Conservation (phyloP, 352 stramenopile species). For the Pythium sp. region DNA sequence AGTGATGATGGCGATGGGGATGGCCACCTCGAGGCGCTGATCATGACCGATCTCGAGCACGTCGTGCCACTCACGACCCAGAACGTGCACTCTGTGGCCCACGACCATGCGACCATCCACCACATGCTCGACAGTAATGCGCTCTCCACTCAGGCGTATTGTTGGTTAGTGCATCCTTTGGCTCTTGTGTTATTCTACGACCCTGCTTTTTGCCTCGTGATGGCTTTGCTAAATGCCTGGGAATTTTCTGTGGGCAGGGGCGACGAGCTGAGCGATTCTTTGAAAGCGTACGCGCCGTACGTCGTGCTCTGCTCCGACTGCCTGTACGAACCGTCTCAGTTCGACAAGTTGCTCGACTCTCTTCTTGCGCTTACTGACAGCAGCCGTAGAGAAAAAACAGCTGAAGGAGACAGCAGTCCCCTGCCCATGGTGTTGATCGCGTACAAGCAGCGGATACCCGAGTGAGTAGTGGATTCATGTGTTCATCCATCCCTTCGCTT, state of each 20-base stretch:
- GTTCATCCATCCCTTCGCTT: background rate
- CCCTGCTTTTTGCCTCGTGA: background rate
- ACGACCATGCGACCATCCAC: constrained; percentile 24
- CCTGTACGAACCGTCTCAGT: constrained; percentile 53
- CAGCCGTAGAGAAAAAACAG: background rate
- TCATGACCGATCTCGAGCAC: constrained; percentile 51
- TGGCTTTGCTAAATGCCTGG: background rate
- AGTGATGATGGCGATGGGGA: constrained; percentile 5
- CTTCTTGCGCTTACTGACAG: constrained; percentile 34
- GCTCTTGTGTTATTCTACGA: background rate
- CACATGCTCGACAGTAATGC: constrained; percentile 17
- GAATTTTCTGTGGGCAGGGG: constrained; percentile 3
- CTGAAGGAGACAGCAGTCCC: background rate
- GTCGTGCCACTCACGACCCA: constrained; percentile 41
- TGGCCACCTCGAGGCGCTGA: constrained; percentile 23
- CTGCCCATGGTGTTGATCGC: constrained; percentile 36
- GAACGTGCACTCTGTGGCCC: constrained; percentile 30
- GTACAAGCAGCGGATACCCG: constrained; percentile 66
- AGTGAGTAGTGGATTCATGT: constrained; percentile 28
- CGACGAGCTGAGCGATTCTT: background rate
- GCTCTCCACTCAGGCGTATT: constrained; percentile 27
- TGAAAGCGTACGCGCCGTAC: background rate
- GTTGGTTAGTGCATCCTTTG: constrained; percentile 30
- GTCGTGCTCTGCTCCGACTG: constrained; percentile 66
- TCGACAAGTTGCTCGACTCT: constrained; percentile 36